phyloP scores from a whole-genome alignment of 2,329 filamentous ascomycete species.

The Trichophyton verrucosum region DNA sequence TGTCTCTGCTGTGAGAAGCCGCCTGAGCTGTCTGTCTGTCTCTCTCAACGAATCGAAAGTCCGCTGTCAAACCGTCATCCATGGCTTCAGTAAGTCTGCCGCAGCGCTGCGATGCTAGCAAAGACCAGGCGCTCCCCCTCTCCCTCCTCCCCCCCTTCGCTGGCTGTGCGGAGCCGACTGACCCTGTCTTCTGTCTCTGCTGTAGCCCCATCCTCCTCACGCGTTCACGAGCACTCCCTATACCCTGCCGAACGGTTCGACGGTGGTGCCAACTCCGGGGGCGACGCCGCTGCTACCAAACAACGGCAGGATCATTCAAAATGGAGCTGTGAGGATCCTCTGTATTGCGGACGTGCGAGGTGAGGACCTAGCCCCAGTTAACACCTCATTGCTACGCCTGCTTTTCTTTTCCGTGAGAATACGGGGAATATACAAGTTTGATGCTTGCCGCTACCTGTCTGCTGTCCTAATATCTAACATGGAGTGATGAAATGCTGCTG shows the following conservation, averaged over 20 bases:
- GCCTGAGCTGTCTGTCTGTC: neutral
- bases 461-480: neutral
- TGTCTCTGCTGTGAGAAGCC: neutral
- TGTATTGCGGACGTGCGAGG: conserved; percentile 42
- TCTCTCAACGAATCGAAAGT: neutral
- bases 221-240: conserved; percentile 33
- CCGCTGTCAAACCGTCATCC: conserved; percentile 15
- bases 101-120: conserved; percentile 5
- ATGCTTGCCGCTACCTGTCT: too few species aligned
- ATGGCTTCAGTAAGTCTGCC: conserved; percentile 38
- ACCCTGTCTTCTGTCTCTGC: conserved; percentile 6
- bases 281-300: conserved; percentile 39
- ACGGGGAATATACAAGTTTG: too few species aligned
- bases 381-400: too few species aligned
- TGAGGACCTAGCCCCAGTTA: conserved; percentile 16
- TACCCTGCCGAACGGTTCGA: conserved; percentile 37
- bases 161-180: conserved; percentile 15
- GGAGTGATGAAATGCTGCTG: neutral
- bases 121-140: too few species aligned
- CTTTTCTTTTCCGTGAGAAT: too few species aligned
- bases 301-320: conserved; percentile 39
- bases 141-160: neutral
- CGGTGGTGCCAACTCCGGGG: conserved; percentile 32
- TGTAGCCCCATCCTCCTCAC: conserved; percentile 32
- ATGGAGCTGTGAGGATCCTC: conserved; percentile 35